Conservation (phyloP, 345 rosid species). For the Raphanus raphanistrum region DNA sequence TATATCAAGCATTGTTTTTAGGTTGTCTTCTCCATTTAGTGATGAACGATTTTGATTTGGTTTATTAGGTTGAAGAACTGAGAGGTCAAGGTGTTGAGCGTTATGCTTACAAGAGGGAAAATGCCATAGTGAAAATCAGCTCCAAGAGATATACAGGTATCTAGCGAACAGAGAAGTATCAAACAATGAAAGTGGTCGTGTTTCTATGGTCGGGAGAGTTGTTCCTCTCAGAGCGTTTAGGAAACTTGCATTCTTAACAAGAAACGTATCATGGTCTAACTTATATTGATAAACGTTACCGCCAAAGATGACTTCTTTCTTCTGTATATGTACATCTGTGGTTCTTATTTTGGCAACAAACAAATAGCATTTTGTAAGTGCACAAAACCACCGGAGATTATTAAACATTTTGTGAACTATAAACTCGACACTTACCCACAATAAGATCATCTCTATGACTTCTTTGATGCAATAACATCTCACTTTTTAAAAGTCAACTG, state of each 20-base stretch:
- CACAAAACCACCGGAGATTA: background rate
- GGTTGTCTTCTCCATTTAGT: background rate
- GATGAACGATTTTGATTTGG: background rate
- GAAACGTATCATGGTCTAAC: slow-evolving; percentile 95
- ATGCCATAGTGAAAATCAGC: slow-evolving; percentile 63
- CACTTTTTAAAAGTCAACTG: background rate
- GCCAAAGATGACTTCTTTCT: slow-evolving; percentile 64
- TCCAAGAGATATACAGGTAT: slow-evolving; percentile 67
- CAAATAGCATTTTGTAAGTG: background rate
- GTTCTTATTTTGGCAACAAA: background rate
- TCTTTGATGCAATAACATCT: background rate
- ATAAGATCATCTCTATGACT: background rate
- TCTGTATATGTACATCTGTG: background rate
- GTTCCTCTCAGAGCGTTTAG: slow-evolving; percentile 87
- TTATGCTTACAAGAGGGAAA: slow-evolving; percentile 80
- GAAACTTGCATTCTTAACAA: slow-evolving; percentile 78
- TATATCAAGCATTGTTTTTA: background rate
- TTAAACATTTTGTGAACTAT: background rate
- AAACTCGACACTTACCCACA: background rate
- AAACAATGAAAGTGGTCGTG: slow-evolving; percentile 46
- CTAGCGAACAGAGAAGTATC: slow-evolving; percentile 68
- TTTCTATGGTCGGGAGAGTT: slow-evolving; percentile 72
- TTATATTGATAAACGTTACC: slow-evolving; percentile 88
- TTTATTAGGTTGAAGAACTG: slow-evolving; percentile 71
- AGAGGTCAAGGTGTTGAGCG: slow-evolving; percentile 87